phyloP scores from a whole-genome alignment of 2,329 filamentous ascomycete species.

The Helotiales sp. region DNA sequence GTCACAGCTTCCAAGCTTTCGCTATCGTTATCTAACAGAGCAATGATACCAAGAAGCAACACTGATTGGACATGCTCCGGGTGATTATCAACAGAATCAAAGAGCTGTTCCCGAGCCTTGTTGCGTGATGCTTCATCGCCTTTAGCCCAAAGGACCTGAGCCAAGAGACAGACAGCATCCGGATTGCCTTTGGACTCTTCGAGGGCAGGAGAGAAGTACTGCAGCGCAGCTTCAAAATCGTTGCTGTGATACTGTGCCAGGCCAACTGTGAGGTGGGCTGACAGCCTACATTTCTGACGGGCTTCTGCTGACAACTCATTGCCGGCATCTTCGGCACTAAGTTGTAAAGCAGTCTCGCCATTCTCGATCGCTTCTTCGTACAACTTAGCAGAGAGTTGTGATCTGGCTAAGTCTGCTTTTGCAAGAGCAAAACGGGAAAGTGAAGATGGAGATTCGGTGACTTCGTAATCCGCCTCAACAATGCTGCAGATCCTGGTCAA shows the following conservation, averaged over 20 bases:
- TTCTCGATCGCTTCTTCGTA: slow-evolving; percentile 74
- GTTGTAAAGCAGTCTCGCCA: slow-evolving; percentile 76
- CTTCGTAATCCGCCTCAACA: slow-evolving; percentile 82
- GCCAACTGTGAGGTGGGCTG: slow-evolving; percentile 82
- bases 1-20: slow-evolving; percentile 80
- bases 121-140: slow-evolving; percentile 72
- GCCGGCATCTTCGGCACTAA: slow-evolving; percentile 71
- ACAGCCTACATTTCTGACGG: slow-evolving; percentile 72
- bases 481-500: slow-evolving; percentile 66
- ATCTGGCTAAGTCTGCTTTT: slow-evolving; percentile 84
- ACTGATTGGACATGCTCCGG: slow-evolving; percentile 78
- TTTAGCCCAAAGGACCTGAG: slow-evolving; percentile 91
- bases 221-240: slow-evolving; percentile 67
- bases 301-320: slow-evolving; percentile 64
- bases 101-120: slow-evolving; percentile 76
- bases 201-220: slow-evolving; percentile 78
- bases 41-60: slow-evolving; percentile 80
- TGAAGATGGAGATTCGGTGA: slow-evolving; percentile 72
- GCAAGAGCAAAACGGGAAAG: slow-evolving; percentile 78
- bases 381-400: slow-evolving; percentile 67
- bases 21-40: slow-evolving; percentile 74
- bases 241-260: slow-evolving; percentile 75
- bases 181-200: slow-evolving; percentile 74
- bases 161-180: slow-evolving; percentile 82
- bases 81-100: slow-evolving; percentile 73